Conservation (phyloP, 2,329 filamentous ascomycete genomes). For the Colletotrichum siamense region DNA sequence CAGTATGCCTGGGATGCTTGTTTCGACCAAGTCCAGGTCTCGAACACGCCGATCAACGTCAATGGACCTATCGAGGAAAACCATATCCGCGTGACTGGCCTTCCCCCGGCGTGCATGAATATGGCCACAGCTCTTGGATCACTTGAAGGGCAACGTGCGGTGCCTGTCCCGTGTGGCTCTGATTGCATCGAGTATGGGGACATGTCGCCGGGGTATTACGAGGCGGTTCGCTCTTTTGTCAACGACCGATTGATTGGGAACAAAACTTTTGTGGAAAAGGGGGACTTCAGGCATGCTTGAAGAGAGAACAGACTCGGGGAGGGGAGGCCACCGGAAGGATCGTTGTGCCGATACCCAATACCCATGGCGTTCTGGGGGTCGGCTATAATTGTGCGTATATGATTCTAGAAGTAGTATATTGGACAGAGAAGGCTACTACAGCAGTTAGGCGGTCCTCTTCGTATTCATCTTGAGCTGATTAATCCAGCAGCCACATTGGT, state of each 20-base stretch:
- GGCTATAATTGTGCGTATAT: background rate
- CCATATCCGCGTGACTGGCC: background rate
- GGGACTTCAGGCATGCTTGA: background rate
- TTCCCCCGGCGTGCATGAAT: background rate
- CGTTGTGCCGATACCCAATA: background rate
- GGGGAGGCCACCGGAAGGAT: background rate
- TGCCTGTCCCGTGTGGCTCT: background rate
- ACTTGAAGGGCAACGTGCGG: background rate
- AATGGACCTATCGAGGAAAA: background rate
- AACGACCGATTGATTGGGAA: background rate
- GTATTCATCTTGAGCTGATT: background rate
- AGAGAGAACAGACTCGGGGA: background rate
- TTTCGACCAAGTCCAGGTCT: background rate
- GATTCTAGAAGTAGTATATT: background rate
- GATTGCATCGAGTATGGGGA: background rate
- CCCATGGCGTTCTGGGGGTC: background rate
- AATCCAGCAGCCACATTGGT: background rate
- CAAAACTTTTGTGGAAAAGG: background rate
- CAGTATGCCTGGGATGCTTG: background rate
- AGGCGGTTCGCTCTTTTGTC: background rate
- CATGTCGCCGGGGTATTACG: background rate
- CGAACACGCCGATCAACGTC: background rate
- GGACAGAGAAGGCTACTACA: background rate
- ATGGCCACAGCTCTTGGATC: background rate
- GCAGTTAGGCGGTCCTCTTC: background rate